Base-by-base conservation (phyloP, 352 stramenopile genomes). In the Phytophthora ohioensis region DNA sequence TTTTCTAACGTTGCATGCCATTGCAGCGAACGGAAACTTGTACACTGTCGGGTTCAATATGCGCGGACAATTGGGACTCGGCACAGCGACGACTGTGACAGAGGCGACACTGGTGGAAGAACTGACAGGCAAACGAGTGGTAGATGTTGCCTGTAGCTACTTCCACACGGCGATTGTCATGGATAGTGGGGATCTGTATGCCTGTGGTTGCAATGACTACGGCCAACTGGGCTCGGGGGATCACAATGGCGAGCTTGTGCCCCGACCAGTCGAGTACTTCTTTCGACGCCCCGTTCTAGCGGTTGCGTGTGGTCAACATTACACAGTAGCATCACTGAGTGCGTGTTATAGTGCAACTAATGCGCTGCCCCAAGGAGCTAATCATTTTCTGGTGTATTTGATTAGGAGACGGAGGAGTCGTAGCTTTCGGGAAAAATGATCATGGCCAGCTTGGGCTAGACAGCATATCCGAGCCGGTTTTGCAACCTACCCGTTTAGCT, bases 11-110 rank as follows among this genome's bases (percentile, higher is more conserved):
- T 39, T 35, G 21, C 34, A 17, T 41, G 31, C 38, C 42, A 9
- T 51, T 56, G 21, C 43, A 95, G 88, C 85, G 2, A 78, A 88
- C 39, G 94, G 94, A 2, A 73, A 73, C 30, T 62, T 98, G 39
- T 97, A 93, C 65, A 97, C 88, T 9, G 97, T 97, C 59, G 94
- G 94, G 5, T 97, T 98, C 69, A 98, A 98, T 58, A 92, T 92
- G 64, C 80, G 91, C 39, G 94, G 94, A 0, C 94, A 98, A 70
- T 75, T 98, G 27, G 93, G 92, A 0, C 86, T 93, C 10, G 94
- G 93, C 17, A 90, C 69, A 6, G 94, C 88, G 3, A 78, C 79
- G 27, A 88, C 85, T 31, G 76, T 87, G 45, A 71, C 85, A 5
- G 78, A 93, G 12, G 78, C 82, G 12, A 82, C 78, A 34, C 68